These are phyloP conservation scores for Metarhizium robertsii DNA, from an alignment of 2,329 filamentous ascomycete species.

Conservation along the genomic window DNA sequence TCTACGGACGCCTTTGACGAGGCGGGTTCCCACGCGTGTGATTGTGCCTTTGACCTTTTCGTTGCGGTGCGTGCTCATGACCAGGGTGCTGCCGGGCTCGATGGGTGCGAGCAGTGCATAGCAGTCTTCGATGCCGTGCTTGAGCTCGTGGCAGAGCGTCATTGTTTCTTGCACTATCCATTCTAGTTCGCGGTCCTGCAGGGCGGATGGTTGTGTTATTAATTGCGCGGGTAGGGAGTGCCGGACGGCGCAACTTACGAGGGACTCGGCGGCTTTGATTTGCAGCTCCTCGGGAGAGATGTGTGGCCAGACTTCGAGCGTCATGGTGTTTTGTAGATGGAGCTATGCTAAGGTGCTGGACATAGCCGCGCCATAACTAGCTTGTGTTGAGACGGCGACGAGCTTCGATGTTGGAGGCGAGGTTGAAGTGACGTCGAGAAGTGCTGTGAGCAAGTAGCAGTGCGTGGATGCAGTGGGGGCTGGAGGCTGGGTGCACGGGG, in stretches of 20 bases:
- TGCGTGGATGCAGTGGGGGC: too few species aligned
- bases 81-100: conserved; percentile 80
- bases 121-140: conserved; percentile 74
- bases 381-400: background rate
- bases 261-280: conserved; percentile 37
- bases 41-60: conserved; percentile 89
- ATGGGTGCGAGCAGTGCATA: conserved; percentile 75
- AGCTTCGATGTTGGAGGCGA: background rate
- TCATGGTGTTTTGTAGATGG: conserved; percentile 30
- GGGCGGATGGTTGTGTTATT: conserved; percentile 1
- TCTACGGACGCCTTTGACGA: conserved; percentile 73
- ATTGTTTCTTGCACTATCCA: conserved; percentile 46
- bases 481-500: too few species aligned
- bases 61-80: conserved; percentile 76
- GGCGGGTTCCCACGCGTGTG: conserved; percentile 79
- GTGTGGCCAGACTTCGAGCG: conserved; percentile 49
- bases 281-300: conserved; percentile 41
- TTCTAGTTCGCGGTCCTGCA: conserved; percentile 40
- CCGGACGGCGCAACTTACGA: conserved; percentile 29
- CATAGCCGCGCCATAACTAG: background rate
- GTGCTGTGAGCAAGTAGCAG: too few species aligned
- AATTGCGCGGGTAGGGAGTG: too few species aligned
- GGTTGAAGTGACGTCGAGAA: background rate
- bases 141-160: conserved; percentile 38
- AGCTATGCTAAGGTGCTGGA: background rate